These are phyloP conservation scores for Talaromyces proteolyticus DNA, from an alignment of 495 filamentous ascomycete species.

Conservation along the genomic window DNA sequence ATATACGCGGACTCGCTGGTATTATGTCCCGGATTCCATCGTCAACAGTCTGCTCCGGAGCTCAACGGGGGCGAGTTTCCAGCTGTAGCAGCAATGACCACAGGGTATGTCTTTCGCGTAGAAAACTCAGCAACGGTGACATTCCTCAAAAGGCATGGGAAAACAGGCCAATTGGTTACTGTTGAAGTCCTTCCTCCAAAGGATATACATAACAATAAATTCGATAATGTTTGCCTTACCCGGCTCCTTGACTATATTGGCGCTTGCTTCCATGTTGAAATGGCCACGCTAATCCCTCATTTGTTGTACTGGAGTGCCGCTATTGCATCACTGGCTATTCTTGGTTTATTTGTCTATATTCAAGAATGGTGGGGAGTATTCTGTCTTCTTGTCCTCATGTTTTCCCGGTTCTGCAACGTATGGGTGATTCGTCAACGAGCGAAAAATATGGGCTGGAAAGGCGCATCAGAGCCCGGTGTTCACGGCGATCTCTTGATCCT, in stretches of 20 bases:
- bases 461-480: constrained; percentile 25
- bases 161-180: constrained; percentile 36
- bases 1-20: constrained; percentile 47
- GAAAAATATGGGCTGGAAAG: constrained; percentile 24
- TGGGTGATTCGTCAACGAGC: constrained; percentile 44
- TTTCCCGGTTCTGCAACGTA: constrained; percentile 49
- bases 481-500: constrained; percentile 33
- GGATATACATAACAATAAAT: background rate
- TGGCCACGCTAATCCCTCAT: background rate
- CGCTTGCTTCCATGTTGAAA: no score
- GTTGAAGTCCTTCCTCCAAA: constrained; percentile 27
- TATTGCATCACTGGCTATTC: constrained; percentile 29
- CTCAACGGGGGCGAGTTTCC: constrained; percentile 26
- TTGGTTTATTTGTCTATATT: constrained; percentile 33
- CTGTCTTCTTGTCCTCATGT: constrained; percentile 36
- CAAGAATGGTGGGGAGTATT: constrained; percentile 48
- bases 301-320: constrained; percentile 39
- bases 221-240: no score
- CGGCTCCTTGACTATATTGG: no score
- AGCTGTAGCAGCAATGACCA: constrained; percentile 18
- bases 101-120: constrained; percentile 38
- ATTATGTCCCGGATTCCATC: constrained; percentile 54
- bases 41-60: constrained; percentile 45
- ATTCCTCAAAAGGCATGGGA: constrained; percentile 43
- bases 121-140: constrained; percentile 47